Evolutionary conservation across 345 rosid genomes (phyloP).

Genomic region (Eucalyptus erythrocorys): DNA sequence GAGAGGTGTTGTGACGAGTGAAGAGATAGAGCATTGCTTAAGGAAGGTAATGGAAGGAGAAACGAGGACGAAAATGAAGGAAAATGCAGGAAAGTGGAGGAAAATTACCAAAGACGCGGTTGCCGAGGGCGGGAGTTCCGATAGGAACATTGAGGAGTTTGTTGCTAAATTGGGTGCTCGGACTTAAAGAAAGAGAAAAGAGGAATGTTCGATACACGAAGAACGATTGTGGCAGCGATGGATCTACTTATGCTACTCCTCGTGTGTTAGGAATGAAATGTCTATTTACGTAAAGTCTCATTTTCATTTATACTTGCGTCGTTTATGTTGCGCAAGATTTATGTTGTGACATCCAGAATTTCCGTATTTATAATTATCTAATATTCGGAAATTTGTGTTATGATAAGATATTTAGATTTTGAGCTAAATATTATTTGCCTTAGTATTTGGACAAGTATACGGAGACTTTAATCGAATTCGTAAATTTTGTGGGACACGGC

Average conservation of each 20-base stretch:
- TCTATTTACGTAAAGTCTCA: accelerated
- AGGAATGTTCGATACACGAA: not conserved
- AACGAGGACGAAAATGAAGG: not conserved
- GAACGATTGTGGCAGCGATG: too few relatives aligned
- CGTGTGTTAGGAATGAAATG: too few relatives aligned
- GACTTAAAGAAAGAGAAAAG: not conserved
- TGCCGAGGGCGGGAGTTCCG: not conserved
- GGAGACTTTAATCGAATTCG: too few relatives aligned
- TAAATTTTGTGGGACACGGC: too few relatives aligned
- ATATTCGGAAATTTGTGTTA: too few relatives aligned
- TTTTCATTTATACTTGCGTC: not conserved
- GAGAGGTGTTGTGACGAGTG: constrained; percentile 1
- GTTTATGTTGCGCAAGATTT: not conserved
- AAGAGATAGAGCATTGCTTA: not conserved
- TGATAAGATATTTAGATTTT: too few relatives aligned
- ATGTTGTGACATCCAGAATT: too few relatives aligned
- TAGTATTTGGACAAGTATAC: too few relatives aligned
- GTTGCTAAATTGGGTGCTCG: not conserved
- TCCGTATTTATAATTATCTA: too few relatives aligned
- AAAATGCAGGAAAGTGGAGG: constrained; percentile 1
- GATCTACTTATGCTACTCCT: not conserved
- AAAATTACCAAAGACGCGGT: not conserved
- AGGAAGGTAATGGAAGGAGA: not conserved
- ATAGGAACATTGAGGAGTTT: not conserved
- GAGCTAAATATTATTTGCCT: too few relatives aligned